Conservation (phyloP, 345 rosid species). For the Pistacia vera region DNA sequence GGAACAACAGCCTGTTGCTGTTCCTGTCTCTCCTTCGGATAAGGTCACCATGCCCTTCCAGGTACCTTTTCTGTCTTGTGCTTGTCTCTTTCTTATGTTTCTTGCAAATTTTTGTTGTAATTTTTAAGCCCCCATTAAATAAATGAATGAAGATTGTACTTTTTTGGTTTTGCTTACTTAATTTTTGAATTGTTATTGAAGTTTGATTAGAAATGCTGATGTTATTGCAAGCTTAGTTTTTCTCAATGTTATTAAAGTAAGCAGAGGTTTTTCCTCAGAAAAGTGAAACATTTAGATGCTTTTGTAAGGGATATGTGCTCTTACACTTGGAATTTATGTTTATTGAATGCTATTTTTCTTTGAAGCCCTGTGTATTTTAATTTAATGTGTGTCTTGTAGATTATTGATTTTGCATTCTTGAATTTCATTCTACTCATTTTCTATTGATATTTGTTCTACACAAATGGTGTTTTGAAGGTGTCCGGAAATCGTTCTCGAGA, state of each 20-base stretch:
- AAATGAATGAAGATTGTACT: background rate
- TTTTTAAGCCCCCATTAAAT: background rate
- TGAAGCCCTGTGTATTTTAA: background rate
- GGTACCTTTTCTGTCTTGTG: constrained; percentile 34
- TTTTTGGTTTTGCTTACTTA: background rate
- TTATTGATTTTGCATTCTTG: constrained; percentile 3
- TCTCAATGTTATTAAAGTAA: background rate
- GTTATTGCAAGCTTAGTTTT: background rate
- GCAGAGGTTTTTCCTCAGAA: background rate
- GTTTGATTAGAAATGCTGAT: background rate
- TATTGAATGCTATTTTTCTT: background rate
- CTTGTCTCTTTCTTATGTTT: background rate
- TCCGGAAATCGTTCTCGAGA: background rate
- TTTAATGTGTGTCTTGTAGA: background rate
- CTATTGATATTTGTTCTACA: background rate
- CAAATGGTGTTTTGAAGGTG: background rate
- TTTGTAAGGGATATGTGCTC: background rate
- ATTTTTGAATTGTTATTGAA: background rate
- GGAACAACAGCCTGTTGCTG: constrained; percentile 60
- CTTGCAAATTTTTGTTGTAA: background rate
- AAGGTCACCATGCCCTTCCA: constrained; percentile 84
- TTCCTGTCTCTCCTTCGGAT: constrained; percentile 91
- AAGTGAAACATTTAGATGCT: background rate
- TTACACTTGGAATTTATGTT: background rate
- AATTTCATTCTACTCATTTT: background rate